Percentiles rank a stretch among this genome's conserved stretches.
These are phyloP conservation scores for Cadophora luteo-olivacea DNA, from an alignment of 2,329 filamentous ascomycete species.

Conservation along the genomic window DNA sequence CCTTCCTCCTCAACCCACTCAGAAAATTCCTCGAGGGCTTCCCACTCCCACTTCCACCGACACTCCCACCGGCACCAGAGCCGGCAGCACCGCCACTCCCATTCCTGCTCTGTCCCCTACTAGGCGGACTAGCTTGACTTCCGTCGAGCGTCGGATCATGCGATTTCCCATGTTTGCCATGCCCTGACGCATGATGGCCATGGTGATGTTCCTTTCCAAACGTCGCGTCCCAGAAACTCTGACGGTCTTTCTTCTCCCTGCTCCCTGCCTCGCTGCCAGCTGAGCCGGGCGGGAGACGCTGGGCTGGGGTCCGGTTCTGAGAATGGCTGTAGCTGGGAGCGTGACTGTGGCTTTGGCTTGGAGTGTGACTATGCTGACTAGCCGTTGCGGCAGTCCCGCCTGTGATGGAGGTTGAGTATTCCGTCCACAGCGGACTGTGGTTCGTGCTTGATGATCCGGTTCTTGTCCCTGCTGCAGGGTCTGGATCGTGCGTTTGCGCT, in stretches of 20 bases:
- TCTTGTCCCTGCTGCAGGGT: constrained; percentile 12
- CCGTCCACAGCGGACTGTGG: constrained; percentile 33
- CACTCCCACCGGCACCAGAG: not conserved
- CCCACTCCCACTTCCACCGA: constrained; percentile 39
- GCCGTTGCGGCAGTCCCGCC: not conserved
- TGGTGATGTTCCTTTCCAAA: constrained; percentile 38
- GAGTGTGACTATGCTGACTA: not conserved
- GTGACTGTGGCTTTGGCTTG: not conserved
- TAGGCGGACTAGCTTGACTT: constrained; percentile 35
- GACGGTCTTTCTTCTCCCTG: constrained; percentile 38
- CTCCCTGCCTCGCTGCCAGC: constrained; percentile 36
- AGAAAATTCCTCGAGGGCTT: constrained; percentile 42
- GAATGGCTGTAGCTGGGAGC: not conserved
- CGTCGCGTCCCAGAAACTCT: constrained; percentile 44
- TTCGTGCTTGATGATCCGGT: constrained; percentile 20
- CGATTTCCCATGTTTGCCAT: constrained; percentile 37
- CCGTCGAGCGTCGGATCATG: constrained; percentile 26
- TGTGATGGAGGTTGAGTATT: constrained; percentile 27
- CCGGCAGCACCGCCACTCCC: constrained; percentile 12
- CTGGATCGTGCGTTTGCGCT: constrained; percentile 19
- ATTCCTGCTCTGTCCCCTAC: constrained; percentile 39
- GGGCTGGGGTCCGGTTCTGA: not conserved
- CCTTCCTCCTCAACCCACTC: constrained; percentile 36
- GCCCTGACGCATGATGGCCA: not conserved
- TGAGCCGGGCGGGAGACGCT: constrained; percentile 32